Conservation (phyloP, 305 asterid genomes). For the Salvia sclarea region DNA sequence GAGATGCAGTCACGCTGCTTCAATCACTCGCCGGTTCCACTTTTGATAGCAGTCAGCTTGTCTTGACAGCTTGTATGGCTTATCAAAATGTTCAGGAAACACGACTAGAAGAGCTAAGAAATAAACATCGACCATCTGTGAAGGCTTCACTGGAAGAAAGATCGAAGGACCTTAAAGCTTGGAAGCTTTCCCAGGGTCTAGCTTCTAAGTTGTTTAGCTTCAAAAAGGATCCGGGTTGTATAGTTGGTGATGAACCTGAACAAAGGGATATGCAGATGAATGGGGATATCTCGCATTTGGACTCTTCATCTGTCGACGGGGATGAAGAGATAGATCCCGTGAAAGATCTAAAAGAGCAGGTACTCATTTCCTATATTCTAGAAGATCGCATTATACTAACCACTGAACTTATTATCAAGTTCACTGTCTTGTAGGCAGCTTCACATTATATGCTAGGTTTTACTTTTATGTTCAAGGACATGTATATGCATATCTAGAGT, state of each 20-base stretch:
- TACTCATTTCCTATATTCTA: conserved; percentile 27
- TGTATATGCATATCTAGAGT: too few relatives aligned
- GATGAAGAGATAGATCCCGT: conserved; percentile 61
- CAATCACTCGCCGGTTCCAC: conserved; percentile 94
- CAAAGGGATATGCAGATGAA: conserved; percentile 42
- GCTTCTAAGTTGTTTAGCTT: conserved; percentile 75
- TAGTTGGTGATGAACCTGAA: conserved; percentile 43
- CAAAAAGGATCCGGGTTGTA: conserved; percentile 54
- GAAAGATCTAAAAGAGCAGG: conserved; percentile 92
- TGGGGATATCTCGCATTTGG: conserved; percentile 49
- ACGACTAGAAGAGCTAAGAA: conserved; percentile 66
- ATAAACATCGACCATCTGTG: conserved; percentile 83
- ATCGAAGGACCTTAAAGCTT: conserved; percentile 57
- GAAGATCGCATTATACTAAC: not conserved
- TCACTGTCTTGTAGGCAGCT: not conserved
- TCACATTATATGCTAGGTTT: not conserved
- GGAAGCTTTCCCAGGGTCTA: conserved; percentile 68
- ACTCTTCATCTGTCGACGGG: conserved; percentile 40
- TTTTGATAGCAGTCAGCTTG: conserved; percentile 94
- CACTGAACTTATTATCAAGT: not conserved
- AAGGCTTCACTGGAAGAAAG: conserved; percentile 78
- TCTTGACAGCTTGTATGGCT: conserved; percentile 95
- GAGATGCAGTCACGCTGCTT: conserved; percentile 87
- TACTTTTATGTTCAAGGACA: not conserved
- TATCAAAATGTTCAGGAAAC: conserved; percentile 73